These are phyloP conservation scores for Kluyveromyces starmeri DNA, from an alignment of 805 yeast genomes.

Conservation along the genomic window DNA sequence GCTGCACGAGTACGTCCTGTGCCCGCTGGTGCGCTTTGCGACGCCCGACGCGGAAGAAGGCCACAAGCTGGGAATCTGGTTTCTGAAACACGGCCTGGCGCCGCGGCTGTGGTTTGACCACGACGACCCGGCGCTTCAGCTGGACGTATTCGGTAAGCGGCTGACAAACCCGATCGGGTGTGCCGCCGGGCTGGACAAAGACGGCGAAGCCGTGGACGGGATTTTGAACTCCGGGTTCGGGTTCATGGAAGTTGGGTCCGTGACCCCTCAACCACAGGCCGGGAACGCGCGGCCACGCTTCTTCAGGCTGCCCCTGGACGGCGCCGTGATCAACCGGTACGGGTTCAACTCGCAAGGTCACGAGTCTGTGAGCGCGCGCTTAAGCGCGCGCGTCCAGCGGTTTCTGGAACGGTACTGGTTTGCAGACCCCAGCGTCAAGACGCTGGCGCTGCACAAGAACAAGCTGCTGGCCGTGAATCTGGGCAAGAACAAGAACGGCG, in stretches of 20 bases:
- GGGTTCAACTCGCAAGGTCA: conserved; percentile 94
- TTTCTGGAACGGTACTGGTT: conserved; percentile 23
- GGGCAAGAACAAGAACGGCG: conserved; percentile 90
- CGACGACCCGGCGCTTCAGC: conserved; percentile 45
- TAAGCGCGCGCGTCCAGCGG: conserved; percentile 52
- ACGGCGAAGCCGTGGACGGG: conserved; percentile 84
- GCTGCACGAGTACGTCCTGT: conserved; percentile 67
- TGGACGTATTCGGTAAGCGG: conserved; percentile 53
- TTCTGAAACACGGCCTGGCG: conserved; percentile 57
- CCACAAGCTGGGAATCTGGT: conserved; percentile 64
- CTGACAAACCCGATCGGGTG: conserved; percentile 77
- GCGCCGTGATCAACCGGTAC: conserved; percentile 87
- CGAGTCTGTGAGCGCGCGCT: conserved; percentile 56
- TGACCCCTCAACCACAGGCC: conserved; percentile 87
- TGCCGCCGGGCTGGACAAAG: conserved; percentile 94
- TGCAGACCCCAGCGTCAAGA: conserved; percentile 19
- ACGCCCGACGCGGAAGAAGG: conserved; percentile 79
- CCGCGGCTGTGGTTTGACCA: conserved; percentile 53
- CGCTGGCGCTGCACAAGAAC: conserved; percentile 48
- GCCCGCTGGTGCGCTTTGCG: conserved; percentile 62
- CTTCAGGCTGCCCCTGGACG: conserved; percentile 75
- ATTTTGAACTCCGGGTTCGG: conserved; percentile 73
- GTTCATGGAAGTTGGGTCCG: conserved; percentile 86
- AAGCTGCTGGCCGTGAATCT: conserved; percentile 73
- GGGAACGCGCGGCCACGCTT: conserved; percentile 93